These are phyloP conservation scores for Megacollybia marginata DNA, from an alignment of 768 basidiomycete species.

Conservation along the genomic window DNA sequence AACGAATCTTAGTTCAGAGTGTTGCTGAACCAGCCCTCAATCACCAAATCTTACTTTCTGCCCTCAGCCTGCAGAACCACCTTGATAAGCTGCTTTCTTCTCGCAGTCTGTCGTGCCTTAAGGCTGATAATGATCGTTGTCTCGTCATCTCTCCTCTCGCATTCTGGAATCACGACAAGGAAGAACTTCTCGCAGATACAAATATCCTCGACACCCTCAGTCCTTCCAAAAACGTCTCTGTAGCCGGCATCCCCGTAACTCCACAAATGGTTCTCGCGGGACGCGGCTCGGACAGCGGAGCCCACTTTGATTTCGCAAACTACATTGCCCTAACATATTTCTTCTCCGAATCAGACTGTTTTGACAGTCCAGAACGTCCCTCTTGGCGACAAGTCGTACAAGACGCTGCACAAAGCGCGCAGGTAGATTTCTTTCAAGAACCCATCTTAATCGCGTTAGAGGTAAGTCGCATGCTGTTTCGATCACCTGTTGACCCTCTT, in stretches of 20 bases:
- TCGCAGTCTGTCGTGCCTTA: conserved; percentile 44
- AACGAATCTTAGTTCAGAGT: conserved; percentile 68
- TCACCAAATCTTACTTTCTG: conserved; percentile 53
- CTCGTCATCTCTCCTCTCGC: conserved; percentile 66
- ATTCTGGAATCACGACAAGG: conserved; percentile 67
- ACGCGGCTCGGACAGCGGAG: conserved; percentile 47
- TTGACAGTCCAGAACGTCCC: conserved; percentile 51
- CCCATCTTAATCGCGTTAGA: conserved; percentile 40
- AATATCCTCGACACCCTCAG: conserved; percentile 57
- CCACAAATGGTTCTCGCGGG: conserved; percentile 76
- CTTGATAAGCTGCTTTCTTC: conserved; percentile 35
- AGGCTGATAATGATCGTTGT: conserved; percentile 45
- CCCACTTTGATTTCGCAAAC: conserved; percentile 51
- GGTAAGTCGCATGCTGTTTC: conserved; percentile 16
- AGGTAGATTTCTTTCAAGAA: conserved; percentile 27
- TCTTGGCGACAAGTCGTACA: conserved; percentile 55
- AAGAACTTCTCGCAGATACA: conserved; percentile 40
- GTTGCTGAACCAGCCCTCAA: conserved; percentile 49
- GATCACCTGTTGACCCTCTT: too few relatives aligned
- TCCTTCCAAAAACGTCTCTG: conserved; percentile 41
- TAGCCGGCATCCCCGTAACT: conserved; percentile 59
- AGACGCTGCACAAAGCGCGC: conserved; percentile 22
- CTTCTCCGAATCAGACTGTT: conserved; percentile 70
- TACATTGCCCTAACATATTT: conserved; percentile 79
- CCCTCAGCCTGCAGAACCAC: conserved; percentile 58